Evolutionary conservation across 768 basidiomycete species (phyloP), one percentile per base, ranked within the genome.

Genomic region (Cyclocybe aegerita): DNA sequence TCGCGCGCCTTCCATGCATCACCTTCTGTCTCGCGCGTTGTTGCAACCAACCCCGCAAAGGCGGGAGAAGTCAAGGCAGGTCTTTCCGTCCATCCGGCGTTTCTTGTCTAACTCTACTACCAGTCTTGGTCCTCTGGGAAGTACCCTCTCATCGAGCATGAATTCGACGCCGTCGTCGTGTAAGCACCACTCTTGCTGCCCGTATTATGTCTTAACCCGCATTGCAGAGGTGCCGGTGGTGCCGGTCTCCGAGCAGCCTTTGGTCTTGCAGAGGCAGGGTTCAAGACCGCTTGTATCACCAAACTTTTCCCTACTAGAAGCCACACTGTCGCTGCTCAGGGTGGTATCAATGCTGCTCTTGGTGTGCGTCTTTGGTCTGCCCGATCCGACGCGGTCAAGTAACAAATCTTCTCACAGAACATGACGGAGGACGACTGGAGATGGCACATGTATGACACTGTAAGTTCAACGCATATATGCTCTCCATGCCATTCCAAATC

Each of bases 391-490:
- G 40, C 48, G 30, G 15, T 23, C 41, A 23, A 52, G 2, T 55
- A 60, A 46, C 15, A 55, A 14, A 43, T 23, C 45, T 16, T 39
- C 32, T 39, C 16, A 47, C 33, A 93, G 86, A 97, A 98, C 75
- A 95, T 98, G 94, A 97, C 94, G 4, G 97, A 99, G 73, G 97
- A 98, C 64, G 94, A 98, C 68, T 98, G 95, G 94, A 77, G 94
- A 71, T 97, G 94, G 95, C 95, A 97, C 66, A 97, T 96, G 93
- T 96, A 93, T 64, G 92, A 93, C 65, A 93, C 91, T 45, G 92
- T 92, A 67, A 61, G 88, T 70, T 9, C 39, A 38, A 39, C 38
- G 36, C 31, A 16, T n/a, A 30, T 34, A 36, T 17, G 39, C 32
- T 46, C 23, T 32, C 8, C 30, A 56, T 57, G 33, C 50, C 23